Percentiles rank a stretch among this genome's conserved stretches.
phyloP scores from a whole-genome alignment of 2,329 filamentous ascomycete species.

The Diaporthe vaccinii region DNA sequence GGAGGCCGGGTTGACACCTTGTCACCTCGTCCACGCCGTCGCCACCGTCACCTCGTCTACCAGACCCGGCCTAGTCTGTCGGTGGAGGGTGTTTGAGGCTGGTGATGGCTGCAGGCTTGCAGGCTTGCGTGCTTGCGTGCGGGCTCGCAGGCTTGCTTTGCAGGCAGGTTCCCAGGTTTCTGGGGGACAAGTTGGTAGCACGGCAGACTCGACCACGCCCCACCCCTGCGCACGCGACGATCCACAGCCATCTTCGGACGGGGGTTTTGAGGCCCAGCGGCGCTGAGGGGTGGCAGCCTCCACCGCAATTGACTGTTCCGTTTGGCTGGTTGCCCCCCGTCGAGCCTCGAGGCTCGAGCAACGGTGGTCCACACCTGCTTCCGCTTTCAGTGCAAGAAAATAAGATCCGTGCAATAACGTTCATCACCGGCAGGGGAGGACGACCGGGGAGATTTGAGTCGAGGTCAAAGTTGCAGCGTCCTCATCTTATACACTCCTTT shows the following conservation, averaged over 20 bases:
- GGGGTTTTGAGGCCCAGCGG: not conserved
- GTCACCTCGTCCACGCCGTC: slow-evolving; percentile 10
- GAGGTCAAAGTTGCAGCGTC: slow-evolving; percentile 27
- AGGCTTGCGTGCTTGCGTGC: not conserved
- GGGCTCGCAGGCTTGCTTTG: no score
- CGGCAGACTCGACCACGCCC: not conserved
- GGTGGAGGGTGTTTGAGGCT: slow-evolving; percentile 20
- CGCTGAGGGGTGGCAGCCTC: slow-evolving; percentile 17
- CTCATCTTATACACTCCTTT: slow-evolving; percentile 27
- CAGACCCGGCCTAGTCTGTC: slow-evolving; percentile 6
- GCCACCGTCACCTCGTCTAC: slow-evolving; percentile 2
- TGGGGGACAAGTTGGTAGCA: not conserved
- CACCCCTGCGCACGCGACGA: slow-evolving; percentile 20
- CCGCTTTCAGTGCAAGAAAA: slow-evolving; percentile 31
- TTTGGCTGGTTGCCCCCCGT: slow-evolving; percentile 26
- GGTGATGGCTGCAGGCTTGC: slow-evolving; percentile 18
- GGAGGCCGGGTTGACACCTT: slow-evolving; percentile 29
- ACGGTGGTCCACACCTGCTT: slow-evolving; percentile 27
- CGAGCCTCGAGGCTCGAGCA: slow-evolving; percentile 28
- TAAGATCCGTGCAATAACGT: slow-evolving; percentile 33
- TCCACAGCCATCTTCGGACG: not conserved
- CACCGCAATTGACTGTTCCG: slow-evolving; percentile 31
- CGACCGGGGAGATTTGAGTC: slow-evolving; percentile 26
- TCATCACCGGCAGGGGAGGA: slow-evolving; percentile 28
- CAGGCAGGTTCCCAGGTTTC: no score